A percentile compares a stretch with the other conserved stretches of the same genome.
Evolutionary conservation across 352 stramenopile genomes (phyloP).

Genomic region (Elongisporangium prolatum): DNA sequence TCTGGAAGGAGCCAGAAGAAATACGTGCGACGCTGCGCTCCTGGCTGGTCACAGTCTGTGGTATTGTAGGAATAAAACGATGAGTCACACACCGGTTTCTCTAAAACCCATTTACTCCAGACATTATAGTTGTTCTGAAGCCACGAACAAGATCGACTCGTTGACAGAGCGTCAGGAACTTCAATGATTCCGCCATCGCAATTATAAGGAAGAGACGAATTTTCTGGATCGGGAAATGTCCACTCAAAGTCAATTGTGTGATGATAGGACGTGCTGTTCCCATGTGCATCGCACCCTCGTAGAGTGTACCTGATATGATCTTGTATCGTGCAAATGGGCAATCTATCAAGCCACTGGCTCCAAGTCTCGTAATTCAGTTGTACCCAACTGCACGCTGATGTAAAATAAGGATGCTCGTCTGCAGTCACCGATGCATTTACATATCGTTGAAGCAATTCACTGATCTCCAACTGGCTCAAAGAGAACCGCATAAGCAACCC

Average conservation of each 20-base stretch:
- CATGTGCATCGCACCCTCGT: constrained; percentile 14
- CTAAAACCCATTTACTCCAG: constrained; percentile 29
- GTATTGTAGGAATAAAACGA: constrained; percentile 40
- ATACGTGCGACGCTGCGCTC: constrained; percentile 13
- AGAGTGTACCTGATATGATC: constrained; percentile 20
- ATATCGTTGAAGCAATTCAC: constrained; percentile 26
- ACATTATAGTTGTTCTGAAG: constrained; percentile 18
- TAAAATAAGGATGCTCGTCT: constrained; percentile 24
- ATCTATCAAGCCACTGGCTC: constrained; percentile 33
- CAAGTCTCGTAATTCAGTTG: constrained; percentile 47
- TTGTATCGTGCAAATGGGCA: constrained; percentile 31
- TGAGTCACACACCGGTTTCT: constrained; percentile 24
- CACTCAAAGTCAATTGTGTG: constrained; percentile 33
- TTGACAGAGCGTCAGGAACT: constrained; percentile 21
- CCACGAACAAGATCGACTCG: constrained; percentile 46
- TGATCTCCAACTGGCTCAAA: constrained; percentile 32
- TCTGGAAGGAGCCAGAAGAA: constrained; percentile 33
- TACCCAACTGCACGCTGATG: constrained; percentile 41
- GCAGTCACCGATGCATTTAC: neutral
- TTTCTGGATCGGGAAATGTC: constrained; percentile 27
- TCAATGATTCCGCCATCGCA: constrained; percentile 31
- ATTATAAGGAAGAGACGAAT: constrained; percentile 26
- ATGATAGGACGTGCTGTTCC: constrained; percentile 3
- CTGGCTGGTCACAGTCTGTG: constrained; percentile 17
- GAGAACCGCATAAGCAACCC: constrained; percentile 27